These are phyloP conservation scores for Aspergillus floridensis DNA, from an alignment of 2,329 filamentous ascomycete species.

Conservation along the genomic window DNA sequence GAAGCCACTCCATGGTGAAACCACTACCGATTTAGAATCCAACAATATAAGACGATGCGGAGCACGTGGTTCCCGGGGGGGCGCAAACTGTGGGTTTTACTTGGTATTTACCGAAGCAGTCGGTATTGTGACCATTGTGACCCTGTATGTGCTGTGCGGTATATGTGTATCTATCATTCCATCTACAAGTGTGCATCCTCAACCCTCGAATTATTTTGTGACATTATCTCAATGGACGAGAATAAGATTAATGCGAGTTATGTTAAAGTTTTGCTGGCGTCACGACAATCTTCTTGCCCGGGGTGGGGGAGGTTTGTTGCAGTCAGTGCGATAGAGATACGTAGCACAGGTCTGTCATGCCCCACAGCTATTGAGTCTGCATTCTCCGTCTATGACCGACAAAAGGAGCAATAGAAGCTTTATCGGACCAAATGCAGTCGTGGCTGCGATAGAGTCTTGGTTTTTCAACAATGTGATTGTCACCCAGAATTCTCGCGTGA, in stretches of 20 bases:
- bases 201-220: neutral
- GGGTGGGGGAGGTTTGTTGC: too few relatives aligned
- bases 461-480: neutral
- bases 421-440: too few relatives aligned
- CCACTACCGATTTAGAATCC: constrained; percentile 3
- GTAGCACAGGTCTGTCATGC: too few relatives aligned
- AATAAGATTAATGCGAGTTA: neutral
- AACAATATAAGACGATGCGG: neutral
- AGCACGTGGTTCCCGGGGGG: constrained; percentile 4
- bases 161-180: neutral
- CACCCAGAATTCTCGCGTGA: neutral
- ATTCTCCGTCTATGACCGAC: too few relatives aligned
- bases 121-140: neutral
- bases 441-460: too few relatives aligned
- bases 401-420: too few relatives aligned
- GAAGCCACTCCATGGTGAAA: neutral
- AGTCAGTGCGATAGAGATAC: too few relatives aligned
- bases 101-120: neutral
- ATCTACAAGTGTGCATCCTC: neutral
- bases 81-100: neutral
- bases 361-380: too few relatives aligned
- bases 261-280: neutral
- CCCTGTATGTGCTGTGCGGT: neutral
- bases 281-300: neutral
- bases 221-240: neutral